These are phyloP conservation scores for Alternaria novae-zelandiae DNA, from an alignment of 2,329 filamentous ascomycete genomes.

Conservation along the genomic window DNA sequence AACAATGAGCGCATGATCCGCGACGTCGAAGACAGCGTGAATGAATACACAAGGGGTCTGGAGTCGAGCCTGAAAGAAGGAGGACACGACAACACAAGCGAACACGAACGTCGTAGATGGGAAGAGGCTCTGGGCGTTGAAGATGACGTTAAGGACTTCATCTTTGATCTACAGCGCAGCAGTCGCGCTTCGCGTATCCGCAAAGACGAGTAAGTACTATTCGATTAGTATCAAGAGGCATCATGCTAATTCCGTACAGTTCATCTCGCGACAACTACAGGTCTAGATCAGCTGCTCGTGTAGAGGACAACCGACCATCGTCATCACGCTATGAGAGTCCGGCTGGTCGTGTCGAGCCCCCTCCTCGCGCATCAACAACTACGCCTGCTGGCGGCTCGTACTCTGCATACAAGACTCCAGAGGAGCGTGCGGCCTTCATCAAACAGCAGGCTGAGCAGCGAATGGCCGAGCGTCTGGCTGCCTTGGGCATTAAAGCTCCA, in stretches of 20 bases:
- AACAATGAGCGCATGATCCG: constrained; percentile 95
- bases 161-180: constrained; percentile 90
- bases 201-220: constrained; percentile 61
- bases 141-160: constrained; percentile 96
- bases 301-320: constrained; percentile 42
- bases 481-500: constrained; percentile 86
- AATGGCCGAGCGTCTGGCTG: constrained; percentile 94
- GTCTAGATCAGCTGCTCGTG: constrained; percentile 48
- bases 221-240: not conserved
- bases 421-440: constrained; percentile 94
- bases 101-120: constrained; percentile 93
- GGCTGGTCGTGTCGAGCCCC: constrained; percentile 51
- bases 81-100: constrained; percentile 73
- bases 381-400: constrained; percentile 70
- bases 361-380: constrained; percentile 63
- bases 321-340: constrained; percentile 59
- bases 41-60: constrained; percentile 82
- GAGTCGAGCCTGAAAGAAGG: constrained; percentile 89
- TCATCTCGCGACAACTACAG: constrained; percentile 40
- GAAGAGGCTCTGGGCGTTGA: constrained; percentile 96
- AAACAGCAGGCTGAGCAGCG: constrained; percentile 96
- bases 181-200: constrained; percentile 77
- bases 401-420: constrained; percentile 84
- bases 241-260: constrained; percentile 23
- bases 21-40: constrained; percentile 95